These are phyloP conservation scores for Hypoxylon sp. DNA, from an alignment of 2,329 filamentous ascomycete species.

Conservation along the genomic window DNA sequence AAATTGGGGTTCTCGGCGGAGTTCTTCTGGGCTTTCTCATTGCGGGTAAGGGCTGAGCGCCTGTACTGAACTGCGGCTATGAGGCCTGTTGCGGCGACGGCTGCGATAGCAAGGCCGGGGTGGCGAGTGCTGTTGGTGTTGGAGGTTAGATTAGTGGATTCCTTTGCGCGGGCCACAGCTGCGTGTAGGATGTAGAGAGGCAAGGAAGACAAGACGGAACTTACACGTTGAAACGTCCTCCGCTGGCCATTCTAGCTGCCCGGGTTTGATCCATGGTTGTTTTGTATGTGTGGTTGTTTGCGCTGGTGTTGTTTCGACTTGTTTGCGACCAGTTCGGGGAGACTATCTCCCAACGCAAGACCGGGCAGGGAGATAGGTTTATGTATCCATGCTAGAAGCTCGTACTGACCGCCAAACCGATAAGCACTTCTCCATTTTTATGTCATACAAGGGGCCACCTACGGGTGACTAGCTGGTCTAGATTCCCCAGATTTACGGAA, in stretches of 20 bases:
- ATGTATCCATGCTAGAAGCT: conserved; percentile 6
- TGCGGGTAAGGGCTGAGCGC: conserved; percentile 56
- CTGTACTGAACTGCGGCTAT: conserved; percentile 55
- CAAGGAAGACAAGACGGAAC: conserved; percentile 2
- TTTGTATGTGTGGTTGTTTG: background rate
- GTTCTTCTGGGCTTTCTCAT: conserved; percentile 61
- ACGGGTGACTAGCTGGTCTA: conserved; percentile 26
- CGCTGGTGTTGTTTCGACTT: background rate
- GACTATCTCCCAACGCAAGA: background rate
- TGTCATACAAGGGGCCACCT: conserved; percentile 36
- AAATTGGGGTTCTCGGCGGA: conserved; percentile 56
- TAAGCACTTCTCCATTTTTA: conserved; percentile 36
- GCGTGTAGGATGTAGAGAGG: background rate
- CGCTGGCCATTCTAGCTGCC: conserved; percentile 27
- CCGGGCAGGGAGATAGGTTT: conserved; percentile 7
- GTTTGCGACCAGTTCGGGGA: background rate
- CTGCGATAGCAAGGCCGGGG: conserved; percentile 57
- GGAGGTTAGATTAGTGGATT: conserved; percentile 22
- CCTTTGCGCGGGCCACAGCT: background rate
- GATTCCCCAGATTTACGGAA: conserved; percentile 43
- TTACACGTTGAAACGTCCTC: conserved; percentile 37
- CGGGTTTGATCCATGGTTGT: conserved; percentile 34
- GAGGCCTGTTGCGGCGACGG: conserved; percentile 53
- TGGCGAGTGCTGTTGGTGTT: conserved; percentile 54
- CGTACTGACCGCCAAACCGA: conserved; percentile 35